Conservation (phyloP, 371 early-diverging fungal species). For the Apophysomyces trapeziformis region DNA sequence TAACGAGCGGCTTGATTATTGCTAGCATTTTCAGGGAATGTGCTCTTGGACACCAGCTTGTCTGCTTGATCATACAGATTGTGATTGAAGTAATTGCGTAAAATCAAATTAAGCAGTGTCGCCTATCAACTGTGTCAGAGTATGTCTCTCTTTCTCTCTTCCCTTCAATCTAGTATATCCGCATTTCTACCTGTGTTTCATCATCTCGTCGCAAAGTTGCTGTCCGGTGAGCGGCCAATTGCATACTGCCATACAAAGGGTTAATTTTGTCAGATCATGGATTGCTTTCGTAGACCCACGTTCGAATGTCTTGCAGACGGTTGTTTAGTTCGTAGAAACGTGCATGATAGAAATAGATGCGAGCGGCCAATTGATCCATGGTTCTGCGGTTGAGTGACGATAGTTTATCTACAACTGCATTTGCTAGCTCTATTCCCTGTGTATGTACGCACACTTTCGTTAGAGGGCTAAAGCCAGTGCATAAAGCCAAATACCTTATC, state of each 20-base stretch:
- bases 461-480: not conserved
- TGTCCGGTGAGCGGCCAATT: slow-evolving; percentile 87
- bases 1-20: slow-evolving; percentile 95
- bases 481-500: slow-evolving; percentile 58
- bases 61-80: slow-evolving; percentile 97
- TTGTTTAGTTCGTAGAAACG: slow-evolving; percentile 83
- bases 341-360: slow-evolving; percentile 91
- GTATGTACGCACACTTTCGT: not conserved
- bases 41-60: slow-evolving; percentile 89
- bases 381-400: slow-evolving; percentile 83
- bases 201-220: slow-evolving; percentile 90
- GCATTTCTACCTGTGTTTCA: slow-evolving; percentile 60
- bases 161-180: not conserved
- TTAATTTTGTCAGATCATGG: not conserved
- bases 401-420: slow-evolving; percentile 64
- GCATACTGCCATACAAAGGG: slow-evolving; percentile 43
- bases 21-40: slow-evolving; percentile 89
- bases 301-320: slow-evolving; percentile 76
- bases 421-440: slow-evolving; percentile 52
- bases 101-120: slow-evolving; percentile 85
- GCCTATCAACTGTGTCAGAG: slow-evolving; percentile 57
- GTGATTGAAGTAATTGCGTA: slow-evolving; percentile 90
- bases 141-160: not conserved
- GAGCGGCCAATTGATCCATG: slow-evolving; percentile 87
- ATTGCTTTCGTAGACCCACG: slow-evolving; percentile 47